A percentile compares a stretch with the other conserved stretches of the same genome.
These are phyloP conservation scores for Beauveria asiatica DNA, from an alignment of 2,329 filamentous ascomycete species.

Conservation along the genomic window DNA sequence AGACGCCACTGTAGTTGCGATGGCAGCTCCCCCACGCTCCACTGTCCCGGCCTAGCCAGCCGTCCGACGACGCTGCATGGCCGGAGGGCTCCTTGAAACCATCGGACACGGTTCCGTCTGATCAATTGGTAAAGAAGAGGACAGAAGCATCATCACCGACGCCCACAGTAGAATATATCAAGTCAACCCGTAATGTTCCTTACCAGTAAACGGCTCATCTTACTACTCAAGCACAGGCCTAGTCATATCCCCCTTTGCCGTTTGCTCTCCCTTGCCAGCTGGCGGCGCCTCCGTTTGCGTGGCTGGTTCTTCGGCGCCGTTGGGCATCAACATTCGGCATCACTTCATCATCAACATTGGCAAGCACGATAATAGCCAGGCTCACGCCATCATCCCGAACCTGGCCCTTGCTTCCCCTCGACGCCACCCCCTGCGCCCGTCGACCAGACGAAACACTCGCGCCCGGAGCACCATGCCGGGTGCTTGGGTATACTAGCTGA, in stretches of 20 bases:
- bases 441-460: slow-evolving; percentile 2
- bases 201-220: not conserved
- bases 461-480: not conserved
- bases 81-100: not conserved
- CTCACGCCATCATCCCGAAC: not conserved
- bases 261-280: slow-evolving; percentile 5
- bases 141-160: not conserved
- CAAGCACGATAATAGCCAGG: not conserved
- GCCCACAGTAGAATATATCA: not conserved
- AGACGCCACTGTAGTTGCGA: not conserved
- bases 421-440: not conserved
- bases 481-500: not conserved
- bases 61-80: not conserved
- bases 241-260: not conserved
- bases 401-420: not conserved
- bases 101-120: not conserved
- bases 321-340: slow-evolving; percentile 2
- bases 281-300: not conserved
- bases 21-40: not conserved
- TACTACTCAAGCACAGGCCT: not conserved
- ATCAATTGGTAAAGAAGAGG: not conserved
- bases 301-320: not conserved
- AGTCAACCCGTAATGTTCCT: too few species aligned
- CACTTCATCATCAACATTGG: not conserved
- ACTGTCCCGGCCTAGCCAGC: not conserved